These are phyloP conservation scores for Globisporangium irregulare DNA, from an alignment of 352 stramenopile genomes.

Conservation along the genomic window DNA sequence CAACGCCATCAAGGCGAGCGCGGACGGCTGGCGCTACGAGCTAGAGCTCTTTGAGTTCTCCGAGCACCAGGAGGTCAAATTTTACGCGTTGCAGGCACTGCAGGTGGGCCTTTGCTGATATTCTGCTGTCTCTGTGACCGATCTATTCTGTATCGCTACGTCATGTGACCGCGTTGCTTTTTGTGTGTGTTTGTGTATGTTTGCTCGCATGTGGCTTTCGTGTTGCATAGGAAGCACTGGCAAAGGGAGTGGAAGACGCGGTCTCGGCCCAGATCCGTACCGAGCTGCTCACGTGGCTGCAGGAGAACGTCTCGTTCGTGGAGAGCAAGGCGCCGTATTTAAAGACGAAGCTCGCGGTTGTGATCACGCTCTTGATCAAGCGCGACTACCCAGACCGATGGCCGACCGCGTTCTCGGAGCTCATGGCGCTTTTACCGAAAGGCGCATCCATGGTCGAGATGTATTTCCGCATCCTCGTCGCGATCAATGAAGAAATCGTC, in stretches of 20 bases:
- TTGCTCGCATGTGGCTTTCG: not conserved
- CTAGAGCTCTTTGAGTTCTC: conserved; percentile 71
- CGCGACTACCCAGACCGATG: conserved; percentile 87
- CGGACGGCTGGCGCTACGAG: conserved; percentile 51
- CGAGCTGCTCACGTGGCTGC: conserved; percentile 65
- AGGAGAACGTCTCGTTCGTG: conserved; percentile 53
- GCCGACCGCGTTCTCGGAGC: conserved; percentile 82
- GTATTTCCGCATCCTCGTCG: conserved; percentile 88
- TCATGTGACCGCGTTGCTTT: not conserved
- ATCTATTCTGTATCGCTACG: not conserved
- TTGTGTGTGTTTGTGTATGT: not conserved
- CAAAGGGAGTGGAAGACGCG: conserved; percentile 33
- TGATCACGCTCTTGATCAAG: conserved; percentile 84
- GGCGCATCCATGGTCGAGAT: conserved; percentile 85
- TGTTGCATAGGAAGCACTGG: conserved; percentile 42
- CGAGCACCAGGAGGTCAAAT: conserved; percentile 75
- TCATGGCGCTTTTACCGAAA: conserved; percentile 68
- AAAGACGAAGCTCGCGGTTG: conserved; percentile 84
- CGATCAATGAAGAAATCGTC: conserved; percentile 91
- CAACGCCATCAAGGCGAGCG: conserved; percentile 44
- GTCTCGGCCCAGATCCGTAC: conserved; percentile 48
- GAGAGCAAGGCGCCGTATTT: conserved; percentile 68
- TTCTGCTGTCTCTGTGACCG: not conserved
- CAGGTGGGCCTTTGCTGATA: conserved; percentile 20
- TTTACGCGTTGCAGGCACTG: conserved; percentile 76